These are phyloP conservation scores for Neocatenulostroma microsporum DNA, from an alignment of 2,329 filamentous ascomycete species.

Conservation along the genomic window DNA sequence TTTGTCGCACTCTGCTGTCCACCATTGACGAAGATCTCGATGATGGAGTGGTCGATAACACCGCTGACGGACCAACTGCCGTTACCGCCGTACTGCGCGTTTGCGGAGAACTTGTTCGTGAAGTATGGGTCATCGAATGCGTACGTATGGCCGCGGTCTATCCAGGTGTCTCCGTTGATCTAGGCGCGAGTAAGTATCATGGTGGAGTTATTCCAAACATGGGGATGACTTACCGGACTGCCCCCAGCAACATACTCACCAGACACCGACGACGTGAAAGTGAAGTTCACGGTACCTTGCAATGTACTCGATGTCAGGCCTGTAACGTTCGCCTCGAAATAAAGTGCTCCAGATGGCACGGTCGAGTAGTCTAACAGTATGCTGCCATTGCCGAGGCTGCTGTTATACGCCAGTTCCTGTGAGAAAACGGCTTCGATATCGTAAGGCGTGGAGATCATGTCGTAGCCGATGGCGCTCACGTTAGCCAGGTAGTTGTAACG, in stretches of 20 bases:
- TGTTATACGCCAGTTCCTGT: constrained; percentile 37
- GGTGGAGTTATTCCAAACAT: no score
- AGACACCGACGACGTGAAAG: constrained; percentile 43
- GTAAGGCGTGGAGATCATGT: constrained; percentile 45
- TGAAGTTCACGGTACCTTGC: constrained; percentile 44
- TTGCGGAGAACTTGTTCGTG: constrained; percentile 46
- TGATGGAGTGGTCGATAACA: constrained; percentile 47
- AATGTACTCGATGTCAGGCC: constrained; percentile 27
- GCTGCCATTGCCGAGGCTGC: constrained; percentile 41
- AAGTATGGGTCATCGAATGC: constrained; percentile 50
- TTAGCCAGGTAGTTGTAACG: constrained; percentile 47
- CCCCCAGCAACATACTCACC: constrained; percentile 46
- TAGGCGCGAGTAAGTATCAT: no score
- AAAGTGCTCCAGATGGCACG: constrained; percentile 45
- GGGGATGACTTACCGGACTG: no score
- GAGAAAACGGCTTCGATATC: constrained; percentile 43
- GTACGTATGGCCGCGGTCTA: constrained; percentile 43
- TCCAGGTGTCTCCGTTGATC: constrained; percentile 44
- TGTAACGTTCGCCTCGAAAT: constrained; percentile 49
- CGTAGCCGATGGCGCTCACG: constrained; percentile 44
- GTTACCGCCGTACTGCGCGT: constrained; percentile 19
- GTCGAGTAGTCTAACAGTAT: constrained; percentile 45
- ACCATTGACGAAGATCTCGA: constrained; percentile 49
- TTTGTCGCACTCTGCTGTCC: constrained; percentile 45
- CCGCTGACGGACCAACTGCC: constrained; percentile 39